Evolutionary conservation across 2,329 filamentous ascomycete species (phyloP), one percentile per base, ranked within the genome.

Genomic region (Ceratocystiopsis sp.): DNA sequence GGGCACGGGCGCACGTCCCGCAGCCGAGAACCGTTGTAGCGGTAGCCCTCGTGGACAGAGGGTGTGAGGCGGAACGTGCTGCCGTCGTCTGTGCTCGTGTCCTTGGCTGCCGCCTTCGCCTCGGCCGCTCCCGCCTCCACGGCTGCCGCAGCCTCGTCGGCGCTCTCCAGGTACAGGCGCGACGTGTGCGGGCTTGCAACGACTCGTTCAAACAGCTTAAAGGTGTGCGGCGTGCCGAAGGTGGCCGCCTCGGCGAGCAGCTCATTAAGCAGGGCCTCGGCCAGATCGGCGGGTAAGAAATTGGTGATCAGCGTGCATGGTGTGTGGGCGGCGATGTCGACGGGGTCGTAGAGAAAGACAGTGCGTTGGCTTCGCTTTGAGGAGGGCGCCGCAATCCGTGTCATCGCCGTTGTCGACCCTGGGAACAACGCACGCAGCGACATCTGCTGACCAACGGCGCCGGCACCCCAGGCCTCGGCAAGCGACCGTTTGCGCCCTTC

Each of bases 231-330:
- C 42, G 75, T 66, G 15, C 21, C 29, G 56, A 84, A 94, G 0
- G 78, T 73, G 16, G 69, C 62, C 0, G 81, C 69, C 60, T 94
- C 85, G 1, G 68, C 61, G 2, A 94, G 61, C 35, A 96, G 68
- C 57, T 96, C 87, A 32, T 60, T 58, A 1, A 96, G 65, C 13
- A 98, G 66, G 1, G 69, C 67, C 49, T 85, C 80, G 35, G 91
- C 89, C 46, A 82, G 68, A 2, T 78, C 66, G 0, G 67, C 29
- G 0, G 84, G 77, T 0, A 98, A 66, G 52, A 96, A 95, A 54
- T 94, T 91, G 60, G 93, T 86, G 44, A 95, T 77, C 50, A 96
- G 82, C 12, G 84, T 87, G 61, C 87, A 95, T 1, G 91, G 86
- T 0, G 89, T 94, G 55, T 93, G 73, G 19, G 73, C 69, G 40